phyloP scores from a whole-genome alignment of 1,284 basidiomycete species.

The Trichosporon ovoides region DNA sequence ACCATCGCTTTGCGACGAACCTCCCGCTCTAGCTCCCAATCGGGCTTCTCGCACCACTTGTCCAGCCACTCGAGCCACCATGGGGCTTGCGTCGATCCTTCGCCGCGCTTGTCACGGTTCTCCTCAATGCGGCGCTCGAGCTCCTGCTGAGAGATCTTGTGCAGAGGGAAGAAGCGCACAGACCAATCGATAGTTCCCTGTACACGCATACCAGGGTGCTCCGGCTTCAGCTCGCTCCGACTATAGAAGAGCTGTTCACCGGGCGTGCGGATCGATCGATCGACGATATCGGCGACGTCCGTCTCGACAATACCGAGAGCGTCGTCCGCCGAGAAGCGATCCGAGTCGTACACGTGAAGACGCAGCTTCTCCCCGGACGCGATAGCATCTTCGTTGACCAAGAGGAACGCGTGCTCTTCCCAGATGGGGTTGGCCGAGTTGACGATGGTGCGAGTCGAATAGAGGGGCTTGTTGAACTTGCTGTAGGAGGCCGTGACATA shows the following conservation, averaged over 20 bases:
- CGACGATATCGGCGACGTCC: conserved; percentile 46
- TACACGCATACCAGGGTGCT: conserved; percentile 34
- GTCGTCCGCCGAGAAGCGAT: conserved; percentile 51
- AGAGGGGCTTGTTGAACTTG: conserved; percentile 47
- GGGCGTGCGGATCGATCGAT: conserved; percentile 22
- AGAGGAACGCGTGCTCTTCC: conserved; percentile 35
- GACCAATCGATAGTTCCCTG: conserved; percentile 42
- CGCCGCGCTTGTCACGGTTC: conserved; percentile 6
- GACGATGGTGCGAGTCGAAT: conserved; percentile 45
- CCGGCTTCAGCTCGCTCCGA: conserved; percentile 29
- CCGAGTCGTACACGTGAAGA: conserved; percentile 47
- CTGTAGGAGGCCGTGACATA: conserved; percentile 43
- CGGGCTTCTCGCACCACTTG: conserved; percentile 24
- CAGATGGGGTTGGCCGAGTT: conserved; percentile 42
- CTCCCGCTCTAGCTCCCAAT: conserved; percentile 41
- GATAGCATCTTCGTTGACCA: conserved; percentile 40
- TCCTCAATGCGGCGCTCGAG: conserved; percentile 20
- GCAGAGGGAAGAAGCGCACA: conserved; percentile 43
- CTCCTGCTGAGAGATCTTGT: conserved; percentile 39
- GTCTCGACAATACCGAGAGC: conserved; percentile 48
- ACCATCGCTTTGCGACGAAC: conserved; percentile 38
- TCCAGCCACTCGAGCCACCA: conserved; percentile 38
- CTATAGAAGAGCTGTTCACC: conserved; percentile 28
- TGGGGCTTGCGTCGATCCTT: conserved; percentile 18
- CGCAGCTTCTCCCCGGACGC: conserved; percentile 44